phyloP scores from a whole-genome alignment of 2,329 filamentous ascomycete species.

The Moelleriella libera region DNA sequence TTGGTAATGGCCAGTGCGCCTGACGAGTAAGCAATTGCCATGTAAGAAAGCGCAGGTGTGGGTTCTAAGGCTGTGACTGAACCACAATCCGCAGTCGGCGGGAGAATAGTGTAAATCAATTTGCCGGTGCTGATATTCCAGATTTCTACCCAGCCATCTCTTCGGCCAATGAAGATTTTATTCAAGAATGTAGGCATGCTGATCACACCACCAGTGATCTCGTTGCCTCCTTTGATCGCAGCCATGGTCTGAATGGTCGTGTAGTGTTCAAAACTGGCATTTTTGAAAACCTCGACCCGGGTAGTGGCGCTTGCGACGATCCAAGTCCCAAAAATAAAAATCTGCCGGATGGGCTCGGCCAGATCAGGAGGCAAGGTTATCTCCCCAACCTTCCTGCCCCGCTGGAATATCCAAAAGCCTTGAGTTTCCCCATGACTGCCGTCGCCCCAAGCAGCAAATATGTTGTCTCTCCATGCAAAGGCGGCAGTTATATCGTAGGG shows the following conservation, averaged over 20 bases:
- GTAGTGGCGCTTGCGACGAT: slow-evolving; percentile 66
- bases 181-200: slow-evolving; percentile 93
- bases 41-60: slow-evolving; percentile 67
- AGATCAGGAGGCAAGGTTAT: slow-evolving; percentile 53
- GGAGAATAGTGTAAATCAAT: slow-evolving; percentile 77
- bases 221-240: slow-evolving; percentile 41
- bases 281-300: slow-evolving; percentile 81
- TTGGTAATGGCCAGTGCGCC: slow-evolving; percentile 73
- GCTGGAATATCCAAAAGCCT: slow-evolving; percentile 83
- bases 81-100: slow-evolving; percentile 57
- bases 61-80: slow-evolving; percentile 79
- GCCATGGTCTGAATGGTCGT: slow-evolving; percentile 59
- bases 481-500: slow-evolving; percentile 77
- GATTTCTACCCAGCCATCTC: slow-evolving; percentile 84
- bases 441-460: slow-evolving; percentile 84
- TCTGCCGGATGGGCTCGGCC: slow-evolving; percentile 57
- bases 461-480: slow-evolving; percentile 70
- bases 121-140: slow-evolving; percentile 95
- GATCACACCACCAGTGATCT: slow-evolving; percentile 65
- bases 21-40: slow-evolving; percentile 76
- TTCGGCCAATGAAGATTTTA: slow-evolving; percentile 81
- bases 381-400: slow-evolving; percentile 72
- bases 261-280: slow-evolving; percentile 71
- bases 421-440: slow-evolving; percentile 32
- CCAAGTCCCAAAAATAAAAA: slow-evolving; percentile 83